Percentiles rank a stretch among this genome's conserved stretches.
These are phyloP conservation scores for Pseudopyricularia javanii DNA, from an alignment of 2,329 filamentous ascomycete species.

Conservation along the genomic window DNA sequence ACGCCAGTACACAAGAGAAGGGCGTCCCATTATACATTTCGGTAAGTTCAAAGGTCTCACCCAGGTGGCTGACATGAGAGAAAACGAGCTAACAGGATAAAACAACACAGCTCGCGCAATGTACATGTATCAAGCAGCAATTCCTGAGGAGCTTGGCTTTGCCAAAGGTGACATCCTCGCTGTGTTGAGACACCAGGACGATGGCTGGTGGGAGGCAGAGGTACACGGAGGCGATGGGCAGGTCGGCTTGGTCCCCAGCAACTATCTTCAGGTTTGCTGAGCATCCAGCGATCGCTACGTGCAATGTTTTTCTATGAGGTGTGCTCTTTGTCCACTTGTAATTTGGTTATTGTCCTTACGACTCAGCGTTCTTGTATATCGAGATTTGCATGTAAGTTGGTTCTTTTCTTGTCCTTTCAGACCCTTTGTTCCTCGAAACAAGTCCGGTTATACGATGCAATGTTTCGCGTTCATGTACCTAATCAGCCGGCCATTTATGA, in stretches of 20 bases:
- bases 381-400: neutral
- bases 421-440: neutral
- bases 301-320: too few relatives aligned
- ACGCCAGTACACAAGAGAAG: slow-evolving; percentile 76
- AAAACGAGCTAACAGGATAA: slow-evolving; percentile 9
- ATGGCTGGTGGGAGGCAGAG: slow-evolving; percentile 99
- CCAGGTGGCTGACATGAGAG: neutral
- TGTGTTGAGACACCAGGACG: slow-evolving; percentile 82
- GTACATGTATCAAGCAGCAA: slow-evolving; percentile 89
- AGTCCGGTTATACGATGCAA: neutral
- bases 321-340: too few relatives aligned
- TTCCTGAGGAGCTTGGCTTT: slow-evolving; percentile 89
- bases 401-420: neutral
- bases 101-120: slow-evolving; percentile 63
- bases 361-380: neutral
- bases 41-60: slow-evolving; percentile 48
- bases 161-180: slow-evolving; percentile 84
- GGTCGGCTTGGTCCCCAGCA: slow-evolving; percentile 53
- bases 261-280: slow-evolving; percentile 48
- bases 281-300: neutral
- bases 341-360: neutral
- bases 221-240: slow-evolving; percentile 56
- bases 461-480: neutral
- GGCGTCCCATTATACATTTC: slow-evolving; percentile 80
- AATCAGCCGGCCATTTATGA: neutral